Conservation (phyloP, 768 basidiomycete genomes). For the Auricularia auricula-judae region DNA sequence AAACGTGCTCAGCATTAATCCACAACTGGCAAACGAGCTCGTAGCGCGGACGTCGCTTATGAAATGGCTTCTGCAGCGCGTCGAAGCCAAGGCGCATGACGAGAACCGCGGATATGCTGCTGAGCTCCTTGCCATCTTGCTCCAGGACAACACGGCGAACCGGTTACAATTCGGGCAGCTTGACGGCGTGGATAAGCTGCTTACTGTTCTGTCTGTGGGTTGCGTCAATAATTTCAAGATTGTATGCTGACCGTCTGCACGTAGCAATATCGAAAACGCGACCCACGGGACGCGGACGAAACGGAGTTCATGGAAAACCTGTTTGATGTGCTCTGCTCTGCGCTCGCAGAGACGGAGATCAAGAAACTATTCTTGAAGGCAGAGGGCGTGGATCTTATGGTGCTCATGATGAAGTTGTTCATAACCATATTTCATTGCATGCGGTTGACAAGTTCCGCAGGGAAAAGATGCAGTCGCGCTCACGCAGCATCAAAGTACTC, state of each 20-base stretch:
- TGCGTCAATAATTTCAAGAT: not conserved
- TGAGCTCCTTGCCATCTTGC: constrained; percentile 82
- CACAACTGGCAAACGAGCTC: constrained; percentile 57
- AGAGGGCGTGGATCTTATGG: constrained; percentile 94
- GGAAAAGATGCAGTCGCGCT: constrained; percentile 71
- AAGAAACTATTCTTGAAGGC: constrained; percentile 77
- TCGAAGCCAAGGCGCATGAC: constrained; percentile 63
- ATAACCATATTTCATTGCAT: not conserved
- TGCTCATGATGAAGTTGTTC: constrained; percentile 90
- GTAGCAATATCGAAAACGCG: constrained; percentile 78
- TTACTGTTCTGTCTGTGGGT: constrained; percentile 75
- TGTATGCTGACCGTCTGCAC: not conserved
- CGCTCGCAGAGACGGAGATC: constrained; percentile 63
- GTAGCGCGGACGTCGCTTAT: constrained; percentile 67
- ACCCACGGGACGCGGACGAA: constrained; percentile 83
- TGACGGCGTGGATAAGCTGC: constrained; percentile 66
- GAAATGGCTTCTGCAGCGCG: constrained; percentile 67
- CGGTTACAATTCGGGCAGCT: constrained; percentile 55
- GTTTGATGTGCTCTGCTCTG: constrained; percentile 83
- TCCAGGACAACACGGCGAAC: constrained; percentile 65
- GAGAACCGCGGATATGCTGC: constrained; percentile 91
- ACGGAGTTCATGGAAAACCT: constrained; percentile 97
- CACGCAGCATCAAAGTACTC: constrained; percentile 79
- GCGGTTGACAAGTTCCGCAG: constrained; percentile 28
- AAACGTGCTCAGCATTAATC: constrained; percentile 80